phyloP scores from a whole-genome alignment of 1,284 basidiomycete genomes.

The Pseudomicrostroma phylloplanum region DNA sequence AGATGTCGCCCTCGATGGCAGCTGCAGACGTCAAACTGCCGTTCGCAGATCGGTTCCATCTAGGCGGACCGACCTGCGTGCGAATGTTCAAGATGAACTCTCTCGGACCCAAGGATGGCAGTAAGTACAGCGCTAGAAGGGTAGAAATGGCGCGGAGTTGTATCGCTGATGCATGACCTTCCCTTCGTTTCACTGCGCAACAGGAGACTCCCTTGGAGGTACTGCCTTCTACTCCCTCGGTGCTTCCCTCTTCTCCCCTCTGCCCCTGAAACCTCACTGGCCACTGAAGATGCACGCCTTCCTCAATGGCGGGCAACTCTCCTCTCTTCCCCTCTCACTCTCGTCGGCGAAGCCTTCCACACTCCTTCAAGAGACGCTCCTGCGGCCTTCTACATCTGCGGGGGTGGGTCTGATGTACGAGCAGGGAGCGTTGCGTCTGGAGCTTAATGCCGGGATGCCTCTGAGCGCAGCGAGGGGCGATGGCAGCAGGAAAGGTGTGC shows the following conservation, averaged over 20 bases:
- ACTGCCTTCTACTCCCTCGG: conserved; percentile 81
- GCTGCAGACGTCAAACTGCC: conserved; percentile 50
- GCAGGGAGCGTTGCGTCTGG: conserved; percentile 75
- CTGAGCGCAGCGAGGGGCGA: conserved; percentile 72
- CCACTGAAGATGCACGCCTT: conserved; percentile 80
- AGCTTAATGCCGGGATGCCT: conserved; percentile 87
- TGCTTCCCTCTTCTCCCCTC: conserved; percentile 68
- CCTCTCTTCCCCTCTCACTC: conserved; percentile 48
- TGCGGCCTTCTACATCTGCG: conserved; percentile 61
- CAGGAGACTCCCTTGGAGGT: conserved; percentile 71
- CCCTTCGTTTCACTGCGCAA: no score
- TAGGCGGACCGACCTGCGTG: conserved; percentile 86
- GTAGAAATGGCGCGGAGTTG: no score
- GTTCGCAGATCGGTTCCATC: conserved; percentile 81
- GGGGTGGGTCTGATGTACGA: conserved; percentile 87
- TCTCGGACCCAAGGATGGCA: conserved; percentile 73
- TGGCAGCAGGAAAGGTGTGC: conserved; percentile 70
- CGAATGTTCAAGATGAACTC: conserved; percentile 78
- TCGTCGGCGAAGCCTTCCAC: conserved; percentile 3
- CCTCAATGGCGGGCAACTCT: conserved; percentile 76
- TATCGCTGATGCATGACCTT: no score
- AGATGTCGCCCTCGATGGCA: conserved; percentile 5
- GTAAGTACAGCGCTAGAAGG: conserved; percentile 1
- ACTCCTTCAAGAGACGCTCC: conserved; percentile 11
- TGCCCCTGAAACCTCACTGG: conserved; percentile 75